Evolutionary conservation across 441 rosid genomes (phyloP).

Genomic region (Viola pubescens): DNA sequence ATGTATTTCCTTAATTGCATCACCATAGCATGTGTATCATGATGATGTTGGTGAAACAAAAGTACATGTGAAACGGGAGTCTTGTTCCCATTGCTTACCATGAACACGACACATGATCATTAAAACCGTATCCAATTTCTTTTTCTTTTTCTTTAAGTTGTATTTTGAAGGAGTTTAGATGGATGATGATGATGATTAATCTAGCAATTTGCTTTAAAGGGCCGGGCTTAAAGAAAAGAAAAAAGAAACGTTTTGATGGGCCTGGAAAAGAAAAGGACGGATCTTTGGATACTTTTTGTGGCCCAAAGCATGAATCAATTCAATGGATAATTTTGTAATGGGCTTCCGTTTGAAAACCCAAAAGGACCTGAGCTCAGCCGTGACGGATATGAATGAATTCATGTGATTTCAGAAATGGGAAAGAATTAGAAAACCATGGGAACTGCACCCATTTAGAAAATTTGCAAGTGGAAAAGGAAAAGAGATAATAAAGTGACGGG

Average conservation of each 20-base stretch:
- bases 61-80: slow-evolving; percentile 20
- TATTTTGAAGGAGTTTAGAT: neutral
- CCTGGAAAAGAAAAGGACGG: neutral
- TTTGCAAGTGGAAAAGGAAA: too few relatives aligned
- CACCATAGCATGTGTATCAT: slow-evolving; percentile 11
- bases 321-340: too few relatives aligned
- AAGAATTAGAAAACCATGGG: too few relatives aligned
- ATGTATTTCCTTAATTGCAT: neutral
- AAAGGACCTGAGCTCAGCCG: too few relatives aligned
- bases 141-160: too few relatives aligned
- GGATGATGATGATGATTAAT: neutral
- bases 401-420: too few relatives aligned
- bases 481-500: too few relatives aligned
- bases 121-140: neutral
- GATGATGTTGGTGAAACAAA: slow-evolving; percentile 26
- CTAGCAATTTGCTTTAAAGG: neutral
- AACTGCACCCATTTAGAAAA: too few relatives aligned
- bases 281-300: too few relatives aligned
- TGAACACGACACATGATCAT: slow-evolving; percentile 21
- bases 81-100: slow-evolving; percentile 19
- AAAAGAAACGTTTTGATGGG: neutral
- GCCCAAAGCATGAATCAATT: too few relatives aligned
- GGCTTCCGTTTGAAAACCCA: too few relatives aligned
- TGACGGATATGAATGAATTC: too few relatives aligned
- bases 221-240: neutral